Percentiles rank a stretch among this genome's conserved stretches.
phyloP scores from a whole-genome alignment of 2,329 filamentous ascomycete species.

The Diaporthe amygdali region DNA sequence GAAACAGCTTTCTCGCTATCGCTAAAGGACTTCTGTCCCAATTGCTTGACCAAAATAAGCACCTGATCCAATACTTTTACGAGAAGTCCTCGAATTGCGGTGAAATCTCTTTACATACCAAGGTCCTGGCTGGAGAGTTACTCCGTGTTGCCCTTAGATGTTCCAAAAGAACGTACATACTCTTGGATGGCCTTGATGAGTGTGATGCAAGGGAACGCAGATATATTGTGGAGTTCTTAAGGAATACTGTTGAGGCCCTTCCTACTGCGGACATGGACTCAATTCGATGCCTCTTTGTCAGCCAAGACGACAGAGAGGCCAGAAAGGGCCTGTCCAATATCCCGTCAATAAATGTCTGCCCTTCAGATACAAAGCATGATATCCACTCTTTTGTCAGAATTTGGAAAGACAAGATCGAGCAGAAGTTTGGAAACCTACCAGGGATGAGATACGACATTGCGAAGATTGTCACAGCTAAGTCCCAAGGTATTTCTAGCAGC shows the following conservation, averaged over 20 bases:
- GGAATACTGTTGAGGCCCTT: constrained; percentile 20
- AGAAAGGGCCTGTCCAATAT: constrained; percentile 26
- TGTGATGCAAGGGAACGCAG: not conserved
- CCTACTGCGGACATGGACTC: constrained; percentile 22
- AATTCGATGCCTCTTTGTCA: constrained; percentile 37
- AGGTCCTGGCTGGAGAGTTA: not conserved
- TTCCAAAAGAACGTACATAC: not conserved
- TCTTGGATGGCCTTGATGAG: not conserved
- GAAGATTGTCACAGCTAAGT: not conserved
- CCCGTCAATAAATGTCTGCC: not conserved
- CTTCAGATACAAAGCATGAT: not conserved
- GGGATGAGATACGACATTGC: not conserved
- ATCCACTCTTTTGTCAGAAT: not conserved
- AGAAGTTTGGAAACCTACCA: not conserved
- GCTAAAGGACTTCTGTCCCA: not conserved
- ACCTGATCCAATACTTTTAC: not conserved
- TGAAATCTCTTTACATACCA: not conserved
- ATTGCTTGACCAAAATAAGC: not conserved
- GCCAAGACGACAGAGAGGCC: constrained; percentile 36
- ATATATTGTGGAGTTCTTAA: not conserved
- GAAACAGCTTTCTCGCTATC: not conserved
- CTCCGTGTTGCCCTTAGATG: not conserved
- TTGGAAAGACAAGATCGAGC: not conserved
- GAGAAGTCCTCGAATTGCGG: not conserved
- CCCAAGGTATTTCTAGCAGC: not conserved